A percentile compares a stretch with the other conserved stretches of the same genome.
These are phyloP conservation scores for Brassica nigra DNA, from an alignment of 345 rosid species.

Conservation along the genomic window DNA sequence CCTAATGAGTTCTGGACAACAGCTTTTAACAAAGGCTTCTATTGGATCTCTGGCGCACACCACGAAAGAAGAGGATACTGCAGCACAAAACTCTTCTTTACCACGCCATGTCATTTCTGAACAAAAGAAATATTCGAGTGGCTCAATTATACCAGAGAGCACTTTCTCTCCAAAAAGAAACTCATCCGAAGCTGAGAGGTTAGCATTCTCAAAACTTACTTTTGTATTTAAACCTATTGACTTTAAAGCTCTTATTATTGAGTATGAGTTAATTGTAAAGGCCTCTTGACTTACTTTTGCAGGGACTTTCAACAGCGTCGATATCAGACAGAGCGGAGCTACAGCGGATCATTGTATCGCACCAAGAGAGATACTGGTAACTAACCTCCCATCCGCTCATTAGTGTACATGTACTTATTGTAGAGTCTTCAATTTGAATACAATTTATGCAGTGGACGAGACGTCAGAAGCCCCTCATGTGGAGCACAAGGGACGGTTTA, in stretches of 20 bases:
- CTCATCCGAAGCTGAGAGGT: conserved; percentile 67
- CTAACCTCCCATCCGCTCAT: conserved; percentile 48
- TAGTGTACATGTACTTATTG: conserved; percentile 21
- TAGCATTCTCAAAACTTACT: conserved; percentile 32
- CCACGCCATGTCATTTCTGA: conserved; percentile 51
- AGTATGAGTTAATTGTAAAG: conserved; percentile 15
- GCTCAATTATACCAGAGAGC: conserved; percentile 59
- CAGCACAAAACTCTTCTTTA: conserved; percentile 50
- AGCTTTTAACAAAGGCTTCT: conserved; percentile 44
- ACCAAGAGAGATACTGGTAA: conserved; percentile 66
- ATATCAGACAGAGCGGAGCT: conserved; percentile 63
- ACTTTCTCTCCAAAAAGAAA: conserved; percentile 56
- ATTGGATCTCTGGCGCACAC: conserved; percentile 42
- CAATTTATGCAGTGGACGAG: conserved; percentile 60
- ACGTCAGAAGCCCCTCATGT: conserved; percentile 74
- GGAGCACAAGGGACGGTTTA: conserved; percentile 88
- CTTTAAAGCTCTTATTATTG: conserved; percentile 33
- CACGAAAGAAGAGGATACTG: conserved; percentile 54
- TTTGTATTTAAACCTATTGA: background rate
- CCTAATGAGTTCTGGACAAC: conserved; percentile 52
- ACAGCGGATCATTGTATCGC: conserved; percentile 75
- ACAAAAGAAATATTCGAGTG: conserved; percentile 57
- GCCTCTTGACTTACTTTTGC: conserved; percentile 37
- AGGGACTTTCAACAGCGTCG: conserved; percentile 71
- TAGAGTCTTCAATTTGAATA: conserved; percentile 10